These are phyloP conservation scores for Wickerhamomyces sp. DNA, from an alignment of 1,139 yeast species.

Conservation along the genomic window DNA sequence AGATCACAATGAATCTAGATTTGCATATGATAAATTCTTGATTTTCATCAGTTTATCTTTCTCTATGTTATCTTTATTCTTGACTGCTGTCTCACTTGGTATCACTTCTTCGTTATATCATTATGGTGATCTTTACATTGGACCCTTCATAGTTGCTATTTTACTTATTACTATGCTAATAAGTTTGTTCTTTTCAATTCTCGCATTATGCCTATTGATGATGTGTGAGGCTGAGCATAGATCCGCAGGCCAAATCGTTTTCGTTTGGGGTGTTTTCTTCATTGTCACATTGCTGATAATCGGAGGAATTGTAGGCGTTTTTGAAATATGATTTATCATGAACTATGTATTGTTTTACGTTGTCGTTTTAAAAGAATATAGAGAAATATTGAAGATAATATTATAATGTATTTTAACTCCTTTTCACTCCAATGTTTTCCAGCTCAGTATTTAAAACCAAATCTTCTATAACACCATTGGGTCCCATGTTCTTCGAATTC, in stretches of 20 bases:
- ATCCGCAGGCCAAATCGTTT: conserved; percentile 11
- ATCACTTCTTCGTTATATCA: conserved; percentile 14
- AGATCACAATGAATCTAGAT: conserved; percentile 5
- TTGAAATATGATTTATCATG: conserved; percentile 10
- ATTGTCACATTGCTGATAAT: conserved; percentile 16
- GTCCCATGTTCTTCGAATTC: conserved; percentile 88
- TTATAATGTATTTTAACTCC: background rate
- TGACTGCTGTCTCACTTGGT: conserved; percentile 19
- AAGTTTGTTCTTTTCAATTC: conserved; percentile 16
- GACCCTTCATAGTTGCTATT: conserved; percentile 14
- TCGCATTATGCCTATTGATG: conserved; percentile 19
- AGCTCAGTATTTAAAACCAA: conserved; percentile 48
- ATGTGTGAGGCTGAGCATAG: conserved; percentile 16
- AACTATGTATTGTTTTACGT: background rate
- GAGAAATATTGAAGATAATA: no score
- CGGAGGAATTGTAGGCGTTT: conserved; percentile 16
- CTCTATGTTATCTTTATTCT: conserved; percentile 14
- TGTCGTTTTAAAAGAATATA: no score
- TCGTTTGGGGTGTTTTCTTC: conserved; percentile 17
- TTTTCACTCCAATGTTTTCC: conserved; percentile 1
- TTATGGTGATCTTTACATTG: conserved; percentile 13
- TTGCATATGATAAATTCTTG: conserved; percentile 15
- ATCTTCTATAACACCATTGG: conserved; percentile 72
- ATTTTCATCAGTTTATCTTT: conserved; percentile 17
- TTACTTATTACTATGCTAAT: conserved; percentile 15